Evolutionary conservation across 2,329 filamentous ascomycete genomes (phyloP), one percentile per base, ranked within the genome.

Genomic region (Periglandula ipomoeae): DNA sequence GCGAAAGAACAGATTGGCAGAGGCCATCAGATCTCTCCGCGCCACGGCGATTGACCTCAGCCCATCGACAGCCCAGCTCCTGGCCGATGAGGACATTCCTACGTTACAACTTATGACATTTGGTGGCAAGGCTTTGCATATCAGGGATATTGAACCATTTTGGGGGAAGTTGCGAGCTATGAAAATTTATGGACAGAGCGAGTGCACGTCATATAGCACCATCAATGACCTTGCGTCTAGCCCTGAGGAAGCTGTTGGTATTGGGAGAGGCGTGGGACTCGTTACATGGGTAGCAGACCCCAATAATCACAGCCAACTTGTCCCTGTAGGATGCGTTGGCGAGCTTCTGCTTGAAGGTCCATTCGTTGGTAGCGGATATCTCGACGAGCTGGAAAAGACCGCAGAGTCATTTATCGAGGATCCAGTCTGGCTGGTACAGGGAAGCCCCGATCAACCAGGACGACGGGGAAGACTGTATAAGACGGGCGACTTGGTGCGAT

Each of bases 351-450:
- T 73, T 17, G 67, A 67, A 50, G 70, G 71, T 1, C 74, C 74
- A 1, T 65, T 70, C 2, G 67, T 79, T 8, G 73, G 70, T 15
- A 61, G 67, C 38, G 73, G 75, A 27, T 80, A 79, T 50, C 59
- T 76, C 13, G 70, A 73, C 45, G 58, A 64, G 22, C 24, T 59
- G 0, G 48, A 44, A 5, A 54, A 53, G 43, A 67, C 72, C 63
- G 50, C 62, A 47, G 17, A 48, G 0, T 53, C 56, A 0, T 66
- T 64, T 26, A 58, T 65, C 30, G 13, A 58, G 19, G 45, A 50
- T 24, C 58, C 56, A 1, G 15, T 32, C 2, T 59, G 56, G 58
- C 46, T 58, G 4, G 19, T 51, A 4, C n/a, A n/a, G 9, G 53
- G 52, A 3, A 3, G 37, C 32, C 19, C 27, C 26, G 35, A 30